Evolutionary conservation across 345 rosid species (phyloP), one percentile per base, ranked within the genome.

Genomic region (Odontarrhena argentea): DNA sequence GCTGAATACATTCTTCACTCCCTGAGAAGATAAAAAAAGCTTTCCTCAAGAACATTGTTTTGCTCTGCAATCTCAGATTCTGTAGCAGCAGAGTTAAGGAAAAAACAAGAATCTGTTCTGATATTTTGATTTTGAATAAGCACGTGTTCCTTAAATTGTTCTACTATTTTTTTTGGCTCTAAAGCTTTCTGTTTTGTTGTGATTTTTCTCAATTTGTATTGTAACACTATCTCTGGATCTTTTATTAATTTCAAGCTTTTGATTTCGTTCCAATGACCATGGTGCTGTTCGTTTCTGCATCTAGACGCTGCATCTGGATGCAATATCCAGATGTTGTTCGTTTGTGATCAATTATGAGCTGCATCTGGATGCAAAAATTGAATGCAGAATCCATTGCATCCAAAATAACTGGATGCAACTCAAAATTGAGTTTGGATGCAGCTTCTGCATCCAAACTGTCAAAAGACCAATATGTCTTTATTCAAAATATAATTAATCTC

Each of bases 1-100:
- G 94, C 96, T 15, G 91, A 83, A 60, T 87, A 87, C 82, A 76
- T 87, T 78, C 70, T 92, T 74, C 89, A 87, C 69, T 83, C 88
- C 42, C 82, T 92, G 79, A 83, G 94, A 84, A 77, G 81, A 66
- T 92, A 79, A 77, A 55, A 22, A 0, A 1, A 5, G 3, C 43
- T 22, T 48, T 18, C 34, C 34, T 62, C 55, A 58, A 58, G 66
- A 50, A 65, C 71, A 58, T 51, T 64, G 7, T 26, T 63, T 58
- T 35, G 45, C 65, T 49, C 60, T 58, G 67, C 67, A 59, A 58
- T 35, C 47, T 73, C 49, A 65, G 76, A 65, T 58, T 58, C 2
- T 51, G 49, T 58, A 51, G 48, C 76, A 72, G 46, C 76, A 72
- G 46, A 0, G 57, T 32, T 7, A 45, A 67, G 48, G 9, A 13